These are phyloP conservation scores for Globisporangium heterothallicum DNA, from an alignment of 352 stramenopile species.

Conservation along the genomic window DNA sequence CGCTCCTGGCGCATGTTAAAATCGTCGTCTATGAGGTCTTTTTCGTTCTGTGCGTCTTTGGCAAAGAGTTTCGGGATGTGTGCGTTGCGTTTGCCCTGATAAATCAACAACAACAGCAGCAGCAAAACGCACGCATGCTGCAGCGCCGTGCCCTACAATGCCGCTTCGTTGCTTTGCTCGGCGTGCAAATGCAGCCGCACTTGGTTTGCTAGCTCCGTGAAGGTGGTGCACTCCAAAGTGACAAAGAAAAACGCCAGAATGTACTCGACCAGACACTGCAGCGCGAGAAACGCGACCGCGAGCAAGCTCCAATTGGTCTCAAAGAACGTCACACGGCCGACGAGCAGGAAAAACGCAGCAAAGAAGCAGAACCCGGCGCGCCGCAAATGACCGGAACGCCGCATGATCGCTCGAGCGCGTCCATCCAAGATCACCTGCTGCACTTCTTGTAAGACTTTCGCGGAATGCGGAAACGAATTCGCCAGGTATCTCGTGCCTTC, in stretches of 20 bases:
- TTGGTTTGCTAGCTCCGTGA: slow-evolving; percentile 70
- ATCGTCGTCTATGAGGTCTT: too few relatives aligned
- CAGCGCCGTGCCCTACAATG: too few relatives aligned
- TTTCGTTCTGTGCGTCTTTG: too few relatives aligned
- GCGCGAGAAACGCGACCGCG: slow-evolving; percentile 28
- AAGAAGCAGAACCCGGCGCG: slow-evolving; percentile 22
- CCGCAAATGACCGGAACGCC: slow-evolving; percentile 33
- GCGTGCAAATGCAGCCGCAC: slow-evolving; percentile 54
- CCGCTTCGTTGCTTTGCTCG: slow-evolving; percentile 12
- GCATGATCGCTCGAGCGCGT: slow-evolving; percentile 30
- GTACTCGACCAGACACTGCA: slow-evolving; percentile 54
- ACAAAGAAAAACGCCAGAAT: slow-evolving; percentile 74
- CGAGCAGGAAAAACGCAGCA: slow-evolving; percentile 5
- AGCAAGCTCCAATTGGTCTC: slow-evolving; percentile 22
- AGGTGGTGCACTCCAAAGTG: slow-evolving; percentile 76
- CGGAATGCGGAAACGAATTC: slow-evolving; percentile 12
- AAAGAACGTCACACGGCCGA: slow-evolving; percentile 28
- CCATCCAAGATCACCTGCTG: slow-evolving; percentile 33
- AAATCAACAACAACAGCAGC: too few relatives aligned
- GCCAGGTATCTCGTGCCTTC: slow-evolving; percentile 21
- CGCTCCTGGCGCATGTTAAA: too few relatives aligned
- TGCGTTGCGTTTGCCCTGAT: too few relatives aligned
- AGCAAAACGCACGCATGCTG: too few relatives aligned
- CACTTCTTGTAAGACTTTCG: slow-evolving; percentile 42
- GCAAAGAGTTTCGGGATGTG: too few relatives aligned